Evolutionary conservation across 208 protist genomes (phyloP), one percentile per base, ranked within the genome.

Genomic region (Blastocrithidia nonstop): DNA sequence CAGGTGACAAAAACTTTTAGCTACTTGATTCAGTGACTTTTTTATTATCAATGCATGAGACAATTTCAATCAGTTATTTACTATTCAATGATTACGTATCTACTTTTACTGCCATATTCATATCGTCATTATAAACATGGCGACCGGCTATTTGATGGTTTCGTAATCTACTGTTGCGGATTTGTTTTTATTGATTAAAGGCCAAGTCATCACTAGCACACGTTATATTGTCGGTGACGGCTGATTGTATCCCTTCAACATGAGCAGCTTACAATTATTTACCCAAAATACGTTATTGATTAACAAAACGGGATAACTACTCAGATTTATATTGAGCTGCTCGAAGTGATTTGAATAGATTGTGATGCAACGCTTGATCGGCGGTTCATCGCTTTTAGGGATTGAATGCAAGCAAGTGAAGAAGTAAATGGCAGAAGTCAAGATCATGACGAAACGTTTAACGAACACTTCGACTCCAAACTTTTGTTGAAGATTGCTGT

Each of bases 381-480:
- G 83, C 71, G 0, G 67, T 77, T 21, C 87, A 63, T 36, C 87
- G 81, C 37, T 71, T 57, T 26, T 45, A 25, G 7, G 87, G 80
- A 58, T 90, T 69, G 49, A 74, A 90, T 0, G 51, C 40, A 7
- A 95, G 61, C 20, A 88, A 57, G 0, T 53, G 61, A 24, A 48
- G 35, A 17, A 90, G 62, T 1, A 90, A 36, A n/a, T 75, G 57
- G 37, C 60, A 49, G 21, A 90, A 71, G n/a, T 68, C 61, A 0
- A 39, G 26, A 37, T 89, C 79, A 20, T 78, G 50, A 16, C 48
- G 31, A 25, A 84, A 66, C 21, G 81, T 48, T 7, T 81, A 57
- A 26, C 36, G 38, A 7, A 88, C 11, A 2, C 56, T 58, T 13
- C 59, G 61, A 22, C 60, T 52, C 11, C 58, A 59, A 8, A 60